Conservation (phyloP, 768 basidiomycete genomes). For the Tulasnella sp. region DNA sequence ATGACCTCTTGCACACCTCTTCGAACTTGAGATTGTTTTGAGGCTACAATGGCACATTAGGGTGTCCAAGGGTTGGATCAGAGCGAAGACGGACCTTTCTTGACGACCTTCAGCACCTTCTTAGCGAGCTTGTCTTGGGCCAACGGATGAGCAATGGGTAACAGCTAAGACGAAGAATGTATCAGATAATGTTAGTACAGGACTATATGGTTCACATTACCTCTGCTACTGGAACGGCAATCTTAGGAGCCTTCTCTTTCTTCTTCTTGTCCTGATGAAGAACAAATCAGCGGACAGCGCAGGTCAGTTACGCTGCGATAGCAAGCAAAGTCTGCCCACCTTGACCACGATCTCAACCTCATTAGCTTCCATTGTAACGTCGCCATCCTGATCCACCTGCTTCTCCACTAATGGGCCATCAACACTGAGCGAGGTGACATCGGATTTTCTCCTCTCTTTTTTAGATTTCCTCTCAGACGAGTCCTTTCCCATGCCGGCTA, state of each 20-base stretch:
- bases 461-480: constrained; percentile 67
- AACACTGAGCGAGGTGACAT: constrained; percentile 22
- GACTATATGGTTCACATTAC: not conserved
- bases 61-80: not conserved
- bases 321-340: constrained; percentile 3
- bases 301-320: not conserved
- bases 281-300: constrained; percentile 12
- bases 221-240: constrained; percentile 60
- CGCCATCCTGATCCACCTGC: constrained; percentile 33
- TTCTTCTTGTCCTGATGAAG: constrained; percentile 42
- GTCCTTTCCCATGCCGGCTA: constrained; percentile 46
- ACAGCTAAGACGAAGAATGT: constrained; percentile 33
- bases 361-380: constrained; percentile 29
- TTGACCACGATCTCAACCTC: constrained; percentile 14
- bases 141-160: constrained; percentile 87
- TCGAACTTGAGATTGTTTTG: constrained; percentile 89
- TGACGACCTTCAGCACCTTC: constrained; percentile 89
- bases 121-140: constrained; percentile 89
- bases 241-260: constrained; percentile 47
- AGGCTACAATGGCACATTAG: constrained; percentile 40
- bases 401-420: constrained; percentile 29
- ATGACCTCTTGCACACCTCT: constrained; percentile 98
- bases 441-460: constrained; percentile 42
- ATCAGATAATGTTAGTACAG: too few relatives aligned
- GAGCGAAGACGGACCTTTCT: constrained; percentile 45